Evolutionary conservation across 768 basidiomycete genomes (phyloP).

Genomic region (Strobilomyces dryophilus): DNA sequence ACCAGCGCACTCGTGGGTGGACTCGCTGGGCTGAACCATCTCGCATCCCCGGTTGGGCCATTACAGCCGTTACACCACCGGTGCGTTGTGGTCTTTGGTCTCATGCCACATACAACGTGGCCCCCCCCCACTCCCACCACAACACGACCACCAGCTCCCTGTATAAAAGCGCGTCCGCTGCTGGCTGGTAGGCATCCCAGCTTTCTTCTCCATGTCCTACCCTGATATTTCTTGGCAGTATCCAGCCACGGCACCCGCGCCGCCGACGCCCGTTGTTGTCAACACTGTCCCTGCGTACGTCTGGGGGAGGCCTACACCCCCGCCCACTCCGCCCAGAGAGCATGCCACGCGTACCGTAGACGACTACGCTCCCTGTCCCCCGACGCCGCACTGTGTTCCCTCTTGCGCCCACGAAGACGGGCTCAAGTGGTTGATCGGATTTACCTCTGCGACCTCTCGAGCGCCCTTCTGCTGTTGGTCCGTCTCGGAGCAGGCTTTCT

Average conservation of each 20-base stretch:
- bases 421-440: not conserved
- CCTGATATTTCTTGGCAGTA: not conserved
- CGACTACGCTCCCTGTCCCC: slow-evolving; percentile 13
- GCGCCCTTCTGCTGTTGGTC: not conserved
- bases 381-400: slow-evolving; percentile 5
- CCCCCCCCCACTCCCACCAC: not conserved
- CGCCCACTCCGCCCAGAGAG: not conserved
- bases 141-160: not conserved
- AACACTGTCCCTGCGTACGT: not conserved
- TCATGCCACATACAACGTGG: not conserved
- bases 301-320: slow-evolving; percentile 6
- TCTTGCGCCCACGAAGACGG: not conserved
- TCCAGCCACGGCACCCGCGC: not conserved
- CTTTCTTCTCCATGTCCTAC: not conserved
- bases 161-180: slow-evolving; percentile 10
- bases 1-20: slow-evolving; percentile 76
- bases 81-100: slow-evolving; percentile 2
- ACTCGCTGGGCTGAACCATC: slow-evolving; percentile 56
- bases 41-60: slow-evolving; percentile 82
- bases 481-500: not conserved
- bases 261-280: slow-evolving; percentile 11
- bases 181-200: not conserved
- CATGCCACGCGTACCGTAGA: not conserved
- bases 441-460: not conserved
- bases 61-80: slow-evolving; percentile 73